phyloP scores from a whole-genome alignment of 305 asterid genomes.

The Monarda citriodora region DNA sequence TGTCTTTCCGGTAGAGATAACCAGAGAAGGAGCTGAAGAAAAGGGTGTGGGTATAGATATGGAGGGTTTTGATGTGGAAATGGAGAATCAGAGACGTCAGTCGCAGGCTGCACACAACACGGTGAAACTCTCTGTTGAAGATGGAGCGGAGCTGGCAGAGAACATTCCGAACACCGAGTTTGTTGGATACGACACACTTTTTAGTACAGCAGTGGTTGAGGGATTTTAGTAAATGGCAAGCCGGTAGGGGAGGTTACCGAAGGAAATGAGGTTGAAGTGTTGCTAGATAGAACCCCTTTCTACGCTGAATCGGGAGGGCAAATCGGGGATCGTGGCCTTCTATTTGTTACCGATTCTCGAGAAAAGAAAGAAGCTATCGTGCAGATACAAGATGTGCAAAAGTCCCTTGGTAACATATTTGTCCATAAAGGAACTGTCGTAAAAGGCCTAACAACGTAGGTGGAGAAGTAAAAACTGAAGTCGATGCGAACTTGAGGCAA shows the following conservation, averaged over 20 bases:
- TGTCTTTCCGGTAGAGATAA: conserved; percentile 95
- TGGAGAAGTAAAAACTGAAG: conserved; percentile 84
- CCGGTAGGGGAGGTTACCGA: conserved; percentile 67
- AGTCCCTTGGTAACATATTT: conserved; percentile 73
- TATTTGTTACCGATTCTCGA: conserved; percentile 44
- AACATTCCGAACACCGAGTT: conserved; percentile 82
- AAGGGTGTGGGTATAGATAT: conserved; percentile 77
- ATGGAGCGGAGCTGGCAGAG: conserved; percentile 68
- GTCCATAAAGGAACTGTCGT: conserved; percentile 84
- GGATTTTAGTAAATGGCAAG: conserved; percentile 80
- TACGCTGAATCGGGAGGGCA: conserved; percentile 99
- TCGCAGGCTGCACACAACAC: conserved; percentile 98
- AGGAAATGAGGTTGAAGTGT: conserved; percentile 90
- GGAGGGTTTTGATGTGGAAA: conserved; percentile 73
- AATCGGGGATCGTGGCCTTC: conserved; percentile 86
- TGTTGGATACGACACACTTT: conserved; percentile 79
- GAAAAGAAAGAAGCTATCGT: conserved; percentile 52
- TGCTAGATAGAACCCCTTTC: conserved; percentile 89
- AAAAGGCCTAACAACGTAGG: conserved; percentile 77
- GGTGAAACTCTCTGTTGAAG: conserved; percentile 78
- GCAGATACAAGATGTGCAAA: conserved; percentile 81
- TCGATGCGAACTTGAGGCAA: conserved; percentile 84
- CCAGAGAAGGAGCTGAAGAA: conserved; percentile 92
- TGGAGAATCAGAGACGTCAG: conserved; percentile 94
- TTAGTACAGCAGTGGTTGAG: conserved; percentile 71